Conservation (phyloP, 257 asterid species). For the Apocynum venetum region DNA sequence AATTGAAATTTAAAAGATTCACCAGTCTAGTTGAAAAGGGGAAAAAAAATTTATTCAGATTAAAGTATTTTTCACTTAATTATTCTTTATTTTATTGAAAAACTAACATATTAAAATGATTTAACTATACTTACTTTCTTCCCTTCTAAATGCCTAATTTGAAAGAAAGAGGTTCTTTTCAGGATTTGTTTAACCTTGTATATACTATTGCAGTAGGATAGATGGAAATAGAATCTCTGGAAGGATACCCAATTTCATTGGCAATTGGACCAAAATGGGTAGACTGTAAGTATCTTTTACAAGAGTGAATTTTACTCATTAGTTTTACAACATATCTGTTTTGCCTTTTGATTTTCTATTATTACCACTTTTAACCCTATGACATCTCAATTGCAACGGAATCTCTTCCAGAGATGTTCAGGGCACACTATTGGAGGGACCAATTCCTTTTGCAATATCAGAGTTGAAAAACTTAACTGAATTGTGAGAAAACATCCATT, state of each 20-base stretch:
- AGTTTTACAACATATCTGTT: not conserved
- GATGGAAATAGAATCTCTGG: slow-evolving; percentile 69
- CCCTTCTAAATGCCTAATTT: not conserved
- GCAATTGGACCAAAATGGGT: slow-evolving; percentile 54
- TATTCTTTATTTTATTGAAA: not conserved
- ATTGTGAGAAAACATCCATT: slow-evolving; percentile 45
- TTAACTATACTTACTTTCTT: not conserved
- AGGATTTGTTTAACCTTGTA: not conserved
- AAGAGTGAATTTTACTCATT: not conserved
- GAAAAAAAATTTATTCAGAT: not conserved
- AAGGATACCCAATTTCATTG: slow-evolving; percentile 67
- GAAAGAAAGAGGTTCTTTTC: not conserved
- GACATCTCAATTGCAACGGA: slow-evolving; percentile 7
- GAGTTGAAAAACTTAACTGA: slow-evolving; percentile 36
- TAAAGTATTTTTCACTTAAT: not conserved
- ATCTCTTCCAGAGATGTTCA: slow-evolving; percentile 61
- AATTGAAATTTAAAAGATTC: not conserved
- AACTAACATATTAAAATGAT: not conserved
- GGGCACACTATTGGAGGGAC: slow-evolving; percentile 80
- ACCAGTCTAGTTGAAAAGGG: not conserved
- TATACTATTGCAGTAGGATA: slow-evolving; percentile 68
- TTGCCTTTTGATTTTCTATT: not conserved
- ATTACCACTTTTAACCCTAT: not conserved
- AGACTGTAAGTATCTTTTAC: slow-evolving; percentile 54
- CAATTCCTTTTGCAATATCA: slow-evolving; percentile 57